Percentiles rank a stretch among this genome's conserved stretches.
phyloP scores from a whole-genome alignment of 169 alveolate species.

The Cryptosporidium parvum region DNA sequence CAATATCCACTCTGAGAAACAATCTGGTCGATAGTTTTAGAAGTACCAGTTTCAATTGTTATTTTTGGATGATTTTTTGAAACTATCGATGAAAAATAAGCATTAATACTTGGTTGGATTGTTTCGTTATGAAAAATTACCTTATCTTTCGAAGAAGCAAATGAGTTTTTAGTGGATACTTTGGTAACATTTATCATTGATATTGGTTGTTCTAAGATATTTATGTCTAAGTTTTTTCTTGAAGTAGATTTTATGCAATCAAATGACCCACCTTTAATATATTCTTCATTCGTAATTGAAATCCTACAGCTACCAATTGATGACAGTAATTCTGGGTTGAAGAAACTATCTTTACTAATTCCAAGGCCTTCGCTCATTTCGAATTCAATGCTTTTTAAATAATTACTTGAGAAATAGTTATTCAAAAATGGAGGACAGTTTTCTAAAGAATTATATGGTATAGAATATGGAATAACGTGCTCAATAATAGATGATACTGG shows the following conservation, averaged over 20 bases:
- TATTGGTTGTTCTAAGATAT: constrained; percentile 48
- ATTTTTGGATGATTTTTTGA: constrained; percentile 45
- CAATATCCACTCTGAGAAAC: constrained; percentile 52
- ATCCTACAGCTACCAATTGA: constrained; percentile 10
- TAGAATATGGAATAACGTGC: constrained; percentile 28
- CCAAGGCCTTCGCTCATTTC: constrained; percentile 22
- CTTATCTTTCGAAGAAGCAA: neutral
- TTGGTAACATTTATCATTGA: constrained; percentile 16
- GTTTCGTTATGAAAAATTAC: constrained; percentile 48
- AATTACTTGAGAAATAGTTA: neutral
- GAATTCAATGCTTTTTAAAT: neutral
- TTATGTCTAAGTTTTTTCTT: neutral
- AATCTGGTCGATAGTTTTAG: constrained; percentile 51
- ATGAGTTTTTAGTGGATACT: neutral
- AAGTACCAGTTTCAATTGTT: constrained; percentile 27
- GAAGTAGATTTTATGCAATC: constrained; percentile 20
- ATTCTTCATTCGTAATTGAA: constrained; percentile 29
- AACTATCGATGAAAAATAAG: constrained; percentile 18
- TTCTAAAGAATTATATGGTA: constrained; percentile 20
- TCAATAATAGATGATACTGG: constrained; percentile 45
- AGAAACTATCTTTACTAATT: constrained; percentile 9
- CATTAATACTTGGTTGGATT: constrained; percentile 44
- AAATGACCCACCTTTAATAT: constrained; percentile 31
- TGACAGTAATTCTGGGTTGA: constrained; percentile 16
- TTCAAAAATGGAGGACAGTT: constrained; percentile 20